Evolutionary conservation across 768 basidiomycete species (phyloP), one percentile per base, ranked within the genome.

Genomic region (Daedalea quercina): DNA sequence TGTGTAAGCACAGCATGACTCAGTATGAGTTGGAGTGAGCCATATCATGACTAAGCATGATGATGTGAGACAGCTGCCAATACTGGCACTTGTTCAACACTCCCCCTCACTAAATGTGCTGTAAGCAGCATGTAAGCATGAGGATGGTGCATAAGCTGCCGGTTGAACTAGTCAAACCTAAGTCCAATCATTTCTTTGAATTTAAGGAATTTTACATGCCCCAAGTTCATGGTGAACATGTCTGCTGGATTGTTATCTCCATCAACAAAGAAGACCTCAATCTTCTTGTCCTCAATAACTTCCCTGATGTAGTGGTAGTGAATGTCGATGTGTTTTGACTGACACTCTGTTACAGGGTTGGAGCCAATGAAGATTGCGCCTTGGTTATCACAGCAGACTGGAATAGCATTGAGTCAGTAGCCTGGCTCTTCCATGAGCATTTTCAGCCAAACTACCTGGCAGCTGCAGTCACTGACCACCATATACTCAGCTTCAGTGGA

Each of bases 401-500:
- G 45, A 3, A 48, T 41, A 2, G 46, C 3, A 4, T 11, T 15
- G 11, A 53, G 34, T n/a, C n/a, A n/a, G 31, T 52, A 45, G 15
- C 44, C 19, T 15, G 45, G 44, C 51, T 52, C 51, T 9, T n/a
- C 17, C 9, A 52, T 25, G 3, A 52, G 31, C 8, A 7, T 35
- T 9, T 20, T 17, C 23, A 52, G 13, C 52, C 52, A 53, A n/a
- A 53, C 37, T 24, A 44, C 46, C 23, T 53, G 37, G 35, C 42
- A n/a, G 17, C 35, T 42, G 19, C 37, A 40, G 23, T 47, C 35
- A 13, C 37, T 48, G 19, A 54, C 24, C 28, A 47, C 46, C 41
- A 54, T 44, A 25, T 50, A 53, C 23, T 53, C 46, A 1, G 52
- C 46, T 33, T 53, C 52, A 20, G 52, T 53, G 15, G n/a, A 22